A percentile compares a stretch with the other conserved stretches of the same genome.
Evolutionary conservation across 305 asterid genomes (phyloP).

Genomic region (Rubia peregrina): DNA sequence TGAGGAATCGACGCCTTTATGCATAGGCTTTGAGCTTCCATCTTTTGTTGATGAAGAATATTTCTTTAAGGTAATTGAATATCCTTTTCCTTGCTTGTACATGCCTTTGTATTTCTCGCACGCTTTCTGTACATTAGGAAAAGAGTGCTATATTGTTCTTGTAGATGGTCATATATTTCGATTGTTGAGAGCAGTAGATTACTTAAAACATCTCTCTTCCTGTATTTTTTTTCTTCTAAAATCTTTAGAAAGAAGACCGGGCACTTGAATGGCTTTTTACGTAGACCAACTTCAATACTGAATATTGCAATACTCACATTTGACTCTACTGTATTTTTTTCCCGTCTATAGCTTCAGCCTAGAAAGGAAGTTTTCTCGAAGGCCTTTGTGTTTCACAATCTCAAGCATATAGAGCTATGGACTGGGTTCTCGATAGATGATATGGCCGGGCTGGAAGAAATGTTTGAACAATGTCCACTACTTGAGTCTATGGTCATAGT

Average conservation of each 20-base stretch:
- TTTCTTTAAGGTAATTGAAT: background rate
- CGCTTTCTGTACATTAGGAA: background rate
- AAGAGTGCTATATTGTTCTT: background rate
- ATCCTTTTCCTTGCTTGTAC: background rate
- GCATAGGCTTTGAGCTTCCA: background rate
- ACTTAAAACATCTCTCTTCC: background rate
- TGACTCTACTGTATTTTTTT: background rate
- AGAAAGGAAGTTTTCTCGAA: background rate
- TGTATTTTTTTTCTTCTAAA: background rate
- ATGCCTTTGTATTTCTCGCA: background rate
- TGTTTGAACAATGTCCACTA: background rate
- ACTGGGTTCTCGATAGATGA: background rate
- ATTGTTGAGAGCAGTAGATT: too few species aligned
- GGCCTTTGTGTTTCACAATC: background rate
- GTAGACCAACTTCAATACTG: background rate
- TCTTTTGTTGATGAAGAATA: background rate
- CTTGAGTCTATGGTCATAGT: background rate
- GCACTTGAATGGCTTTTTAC: background rate
- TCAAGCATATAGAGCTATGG: conserved; percentile 1
- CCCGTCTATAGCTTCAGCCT: background rate
- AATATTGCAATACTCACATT: background rate
- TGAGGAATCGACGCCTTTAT: background rate
- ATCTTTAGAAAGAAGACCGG: background rate
- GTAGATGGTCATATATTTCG: background rate
- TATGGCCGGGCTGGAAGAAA: background rate